Evolutionary conservation across 1,284 basidiomycete species (phyloP).

Genomic region (Taiwanofungus camphoratus): DNA sequence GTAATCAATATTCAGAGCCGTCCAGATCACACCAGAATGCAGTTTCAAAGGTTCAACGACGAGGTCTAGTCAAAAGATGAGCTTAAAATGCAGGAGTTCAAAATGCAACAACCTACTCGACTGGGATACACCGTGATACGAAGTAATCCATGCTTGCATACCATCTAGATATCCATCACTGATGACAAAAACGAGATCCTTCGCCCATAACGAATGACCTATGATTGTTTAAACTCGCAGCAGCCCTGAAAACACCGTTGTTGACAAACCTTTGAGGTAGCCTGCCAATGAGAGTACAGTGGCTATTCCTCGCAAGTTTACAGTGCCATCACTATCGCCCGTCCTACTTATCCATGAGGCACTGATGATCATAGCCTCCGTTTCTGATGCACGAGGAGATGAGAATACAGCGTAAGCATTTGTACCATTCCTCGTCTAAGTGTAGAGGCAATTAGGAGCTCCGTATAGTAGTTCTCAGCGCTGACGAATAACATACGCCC

Average conservation of each 20-base stretch:
- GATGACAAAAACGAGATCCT: constrained; percentile 88
- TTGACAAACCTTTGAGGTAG: constrained; percentile 70
- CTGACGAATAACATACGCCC: constrained; percentile 33
- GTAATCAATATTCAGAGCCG: constrained; percentile 91
- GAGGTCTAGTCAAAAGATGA: constrained; percentile 45
- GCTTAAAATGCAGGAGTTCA: neutral
- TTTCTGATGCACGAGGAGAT: constrained; percentile 83
- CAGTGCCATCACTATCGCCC: constrained; percentile 47
- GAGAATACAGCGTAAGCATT: constrained; percentile 82
- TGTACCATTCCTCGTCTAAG: constrained; percentile 46
- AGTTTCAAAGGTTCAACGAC: constrained; percentile 55
- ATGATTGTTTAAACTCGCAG: constrained; percentile 5
- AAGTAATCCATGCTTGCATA: constrained; percentile 85
- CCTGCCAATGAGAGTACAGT: constrained; percentile 77
- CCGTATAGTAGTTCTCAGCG: neutral
- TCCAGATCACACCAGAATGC: constrained; percentile 87
- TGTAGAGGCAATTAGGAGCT: constrained; percentile 21
- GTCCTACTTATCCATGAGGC: constrained; percentile 81
- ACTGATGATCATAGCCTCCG: constrained; percentile 86
- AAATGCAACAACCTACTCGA: constrained; percentile 46
- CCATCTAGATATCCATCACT: constrained; percentile 89
- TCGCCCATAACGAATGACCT: constrained; percentile 92
- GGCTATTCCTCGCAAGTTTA: constrained; percentile 86
- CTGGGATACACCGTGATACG: constrained; percentile 72
- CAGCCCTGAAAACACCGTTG: neutral